These are phyloP conservation scores for Botryotinia calthae DNA, from an alignment of 2,329 filamentous ascomycete genomes.

Conservation along the genomic window DNA sequence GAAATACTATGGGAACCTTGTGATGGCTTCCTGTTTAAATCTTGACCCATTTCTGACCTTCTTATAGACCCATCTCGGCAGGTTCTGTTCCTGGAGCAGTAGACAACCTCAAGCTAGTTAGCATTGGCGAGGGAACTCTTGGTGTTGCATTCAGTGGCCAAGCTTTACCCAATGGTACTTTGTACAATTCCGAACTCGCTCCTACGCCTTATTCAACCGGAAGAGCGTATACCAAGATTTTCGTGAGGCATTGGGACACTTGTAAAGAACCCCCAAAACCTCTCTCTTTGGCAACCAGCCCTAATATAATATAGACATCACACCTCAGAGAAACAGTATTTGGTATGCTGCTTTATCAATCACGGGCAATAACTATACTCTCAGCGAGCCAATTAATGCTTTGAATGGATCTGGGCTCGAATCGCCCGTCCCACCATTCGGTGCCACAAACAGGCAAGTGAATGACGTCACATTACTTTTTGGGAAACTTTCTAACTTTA, in stretches of 20 bases:
- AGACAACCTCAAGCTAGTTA: constrained; percentile 30
- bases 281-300: background rate
- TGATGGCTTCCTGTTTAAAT: background rate
- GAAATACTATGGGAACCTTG: too few species aligned
- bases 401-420: constrained; percentile 32
- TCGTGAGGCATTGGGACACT: constrained; percentile 34
- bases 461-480: background rate
- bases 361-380: constrained; percentile 24
- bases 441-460: constrained; percentile 28
- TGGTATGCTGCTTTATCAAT: constrained; percentile 31
- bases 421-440: constrained; percentile 30
- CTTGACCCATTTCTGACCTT: constrained; percentile 16
- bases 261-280: constrained; percentile 23
- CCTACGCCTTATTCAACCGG: constrained; percentile 25
- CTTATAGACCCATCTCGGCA: constrained; percentile 25
- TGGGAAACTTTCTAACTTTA: background rate
- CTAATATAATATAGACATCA: constrained; percentile 25
- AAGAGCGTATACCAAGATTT: constrained; percentile 28
- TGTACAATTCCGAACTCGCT: constrained; percentile 30
- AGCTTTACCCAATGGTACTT: constrained; percentile 29
- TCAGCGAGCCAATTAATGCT: constrained; percentile 32
- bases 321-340: constrained; percentile 29
- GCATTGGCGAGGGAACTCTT: constrained; percentile 24
- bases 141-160: constrained; percentile 28
- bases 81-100: constrained; percentile 30